Evolutionary conservation across 768 basidiomycete genomes (phyloP).

Genomic region (Lepiota brunneoincarnata): DNA sequence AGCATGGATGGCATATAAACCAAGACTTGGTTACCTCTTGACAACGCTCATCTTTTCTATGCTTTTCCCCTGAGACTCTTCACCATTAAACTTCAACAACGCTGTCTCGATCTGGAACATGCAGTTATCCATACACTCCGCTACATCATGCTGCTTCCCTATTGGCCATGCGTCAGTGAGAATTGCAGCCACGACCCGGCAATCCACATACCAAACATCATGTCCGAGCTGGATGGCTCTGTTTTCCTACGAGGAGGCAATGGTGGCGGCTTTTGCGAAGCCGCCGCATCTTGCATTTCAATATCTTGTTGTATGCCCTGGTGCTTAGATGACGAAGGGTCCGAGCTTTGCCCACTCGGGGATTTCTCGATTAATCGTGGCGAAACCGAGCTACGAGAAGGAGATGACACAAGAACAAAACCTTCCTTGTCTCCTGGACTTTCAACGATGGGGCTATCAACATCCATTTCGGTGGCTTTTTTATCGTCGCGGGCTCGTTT

Average conservation of each 20-base stretch:
- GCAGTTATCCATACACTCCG: slow-evolving; percentile 99
- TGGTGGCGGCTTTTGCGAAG: slow-evolving; percentile 41
- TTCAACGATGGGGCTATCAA: slow-evolving; percentile 44
- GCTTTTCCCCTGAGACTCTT: slow-evolving; percentile 38
- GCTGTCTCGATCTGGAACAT: slow-evolving; percentile 98
- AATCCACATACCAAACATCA: slow-evolving; percentile 79
- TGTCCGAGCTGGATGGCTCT: slow-evolving; percentile 64
- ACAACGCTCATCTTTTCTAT: slow-evolving; percentile 74
- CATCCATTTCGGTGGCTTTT: slow-evolving; percentile 49
- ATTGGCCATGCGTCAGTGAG: slow-evolving; percentile 2
- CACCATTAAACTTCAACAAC: slow-evolving; percentile 66
- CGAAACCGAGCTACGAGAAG: slow-evolving; percentile 24
- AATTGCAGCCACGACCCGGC: slow-evolving; percentile 10
- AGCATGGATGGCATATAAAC: background rate
- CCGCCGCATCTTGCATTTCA: slow-evolving; percentile 26
- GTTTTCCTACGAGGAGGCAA: slow-evolving; percentile 56
- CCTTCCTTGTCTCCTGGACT: slow-evolving; percentile 35
- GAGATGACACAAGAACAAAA: slow-evolving; percentile 29
- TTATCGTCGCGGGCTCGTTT: slow-evolving; percentile 59
- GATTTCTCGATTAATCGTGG: slow-evolving; percentile 20
- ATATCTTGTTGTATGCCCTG: slow-evolving; percentile 29
- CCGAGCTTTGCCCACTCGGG: slow-evolving; percentile 20
- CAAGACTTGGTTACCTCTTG: slow-evolving; percentile 54
- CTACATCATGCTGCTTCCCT: slow-evolving; percentile 97
- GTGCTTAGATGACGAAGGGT: slow-evolving; percentile 31